Percentiles rank a stretch among this genome's conserved stretches.
Conservation (phyloP, 2,329 filamentous ascomycete genomes). For the Neonectria neomacrospora region DNA sequence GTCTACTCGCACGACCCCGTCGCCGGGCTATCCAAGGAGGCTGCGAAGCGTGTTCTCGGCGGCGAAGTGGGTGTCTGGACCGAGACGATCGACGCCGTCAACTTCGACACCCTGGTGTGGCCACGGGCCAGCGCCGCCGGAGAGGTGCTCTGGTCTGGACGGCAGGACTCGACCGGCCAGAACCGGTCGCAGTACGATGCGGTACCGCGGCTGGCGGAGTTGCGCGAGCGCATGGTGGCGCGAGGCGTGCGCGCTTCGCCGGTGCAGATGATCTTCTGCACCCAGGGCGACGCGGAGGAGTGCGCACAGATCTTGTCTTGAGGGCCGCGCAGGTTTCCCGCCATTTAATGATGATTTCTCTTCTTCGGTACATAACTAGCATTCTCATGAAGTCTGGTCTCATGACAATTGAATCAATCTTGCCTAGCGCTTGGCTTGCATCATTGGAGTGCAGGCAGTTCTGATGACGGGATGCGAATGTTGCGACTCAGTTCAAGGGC, state of each 20-base stretch:
- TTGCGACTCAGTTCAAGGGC: background rate
- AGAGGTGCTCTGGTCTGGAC: constrained; percentile 84
- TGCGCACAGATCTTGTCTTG: constrained; percentile 37
- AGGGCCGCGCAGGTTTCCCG: background rate
- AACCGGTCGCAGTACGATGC: constrained; percentile 79
- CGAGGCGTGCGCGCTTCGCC: constrained; percentile 72
- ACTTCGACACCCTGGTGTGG: constrained; percentile 81
- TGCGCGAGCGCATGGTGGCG: constrained; percentile 79
- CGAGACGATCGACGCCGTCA: constrained; percentile 81
- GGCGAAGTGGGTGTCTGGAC: constrained; percentile 86
- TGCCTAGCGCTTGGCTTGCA: background rate
- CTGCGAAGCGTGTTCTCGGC: constrained; percentile 77
- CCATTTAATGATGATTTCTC: constrained; percentile 24
- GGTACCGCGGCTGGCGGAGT: constrained; percentile 75
- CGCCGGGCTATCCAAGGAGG: constrained; percentile 67
- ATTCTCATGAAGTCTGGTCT: background rate
- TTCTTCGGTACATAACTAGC: constrained; percentile 17
- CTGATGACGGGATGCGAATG: background rate
- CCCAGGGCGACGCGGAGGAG: constrained; percentile 45
- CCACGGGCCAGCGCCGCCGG: constrained; percentile 78
- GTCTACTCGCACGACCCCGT: constrained; percentile 85
- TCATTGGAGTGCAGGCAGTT: background rate
- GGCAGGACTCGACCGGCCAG: constrained; percentile 70
- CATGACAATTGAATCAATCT: background rate
- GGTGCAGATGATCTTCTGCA: constrained; percentile 71